Evolutionary conservation across 1,284 basidiomycete species (phyloP), one percentile per base, ranked within the genome.

Genomic region (Irpex lacteus): DNA sequence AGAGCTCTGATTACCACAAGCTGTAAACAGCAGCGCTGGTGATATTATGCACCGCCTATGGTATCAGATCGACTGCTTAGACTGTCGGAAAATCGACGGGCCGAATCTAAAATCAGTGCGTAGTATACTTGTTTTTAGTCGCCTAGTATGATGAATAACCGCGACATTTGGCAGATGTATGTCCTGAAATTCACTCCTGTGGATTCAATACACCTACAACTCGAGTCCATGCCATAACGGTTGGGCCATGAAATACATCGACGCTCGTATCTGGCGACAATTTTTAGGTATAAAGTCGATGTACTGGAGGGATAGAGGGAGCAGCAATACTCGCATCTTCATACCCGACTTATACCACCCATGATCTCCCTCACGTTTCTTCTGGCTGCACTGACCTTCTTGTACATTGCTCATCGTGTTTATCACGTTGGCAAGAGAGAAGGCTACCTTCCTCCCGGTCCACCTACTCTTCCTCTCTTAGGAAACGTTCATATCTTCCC

Each of bases 401-500:
- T 11, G 13, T 59, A 26, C 26, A n/a, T 34, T 4, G 40, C 19
- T 13, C 18, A 21, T 59, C 26, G 57, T 18, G 9, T 63, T 5
- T 50, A 15, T 18, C 60, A 56, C 26, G 18, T 61, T 26, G 63
- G 63, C 18, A 56, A 59, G 32, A 63, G 75, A 60, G 70, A 71
- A 21, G 50, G 62, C 19, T 63, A 65, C 26, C 70, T 77, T n/a
- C 76, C 76, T 18, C 75, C 75, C n/a, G 76, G 75, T 1, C 76
- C 76, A 1, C 74, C 75, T 2, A 76, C 75, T 8, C 37, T 66
- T 5, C 74, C 74, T 0, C 21, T 77, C n/a, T 64, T 77, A 8
- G 76, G 76, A 9, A 77, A 77, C 60, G 32, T 74, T 6, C 68
- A 68, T 38, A 58, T 69, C 13, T 73, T 76, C 59, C 75, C 76